phyloP scores from a whole-genome alignment of 2,329 filamentous ascomycete species.

The Sarocladium kiliense region DNA sequence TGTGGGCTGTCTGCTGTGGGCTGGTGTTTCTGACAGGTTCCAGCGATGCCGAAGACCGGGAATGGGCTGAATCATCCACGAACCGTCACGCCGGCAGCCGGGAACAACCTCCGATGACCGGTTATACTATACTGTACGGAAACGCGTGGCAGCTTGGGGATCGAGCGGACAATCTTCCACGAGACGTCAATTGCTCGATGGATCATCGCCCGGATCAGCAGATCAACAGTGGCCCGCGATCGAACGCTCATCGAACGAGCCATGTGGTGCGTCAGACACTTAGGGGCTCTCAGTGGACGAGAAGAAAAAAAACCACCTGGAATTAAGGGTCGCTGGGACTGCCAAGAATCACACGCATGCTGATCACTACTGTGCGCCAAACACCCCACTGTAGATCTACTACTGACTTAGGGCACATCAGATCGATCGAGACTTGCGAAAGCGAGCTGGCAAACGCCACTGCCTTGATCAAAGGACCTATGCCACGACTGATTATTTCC shows the following conservation, averaged over 20 bases:
- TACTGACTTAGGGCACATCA: background rate
- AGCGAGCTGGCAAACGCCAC: background rate
- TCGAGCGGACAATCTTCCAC: background rate
- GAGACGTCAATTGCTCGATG: background rate
- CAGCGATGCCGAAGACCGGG: background rate
- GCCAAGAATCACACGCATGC: slow-evolving; percentile 2
- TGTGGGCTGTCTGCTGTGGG: background rate
- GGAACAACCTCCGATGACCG: background rate
- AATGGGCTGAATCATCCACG: background rate
- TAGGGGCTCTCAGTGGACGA: background rate
- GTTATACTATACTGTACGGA: no score
- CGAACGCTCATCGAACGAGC: slow-evolving; percentile 6
- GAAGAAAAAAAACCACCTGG: background rate
- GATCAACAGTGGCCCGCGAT: background rate
- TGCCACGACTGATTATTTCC: no score
- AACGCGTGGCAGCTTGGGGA: background rate
- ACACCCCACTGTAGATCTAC: slow-evolving; percentile 1
- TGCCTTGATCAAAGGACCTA: background rate
- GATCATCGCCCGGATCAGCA: background rate
- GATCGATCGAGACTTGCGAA: slow-evolving; percentile 1
- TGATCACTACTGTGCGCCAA: background rate
- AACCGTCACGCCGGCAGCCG: no score
- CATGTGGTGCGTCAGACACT: background rate
- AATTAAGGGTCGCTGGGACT: slow-evolving; percentile 2
- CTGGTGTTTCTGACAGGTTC: background rate